Conservation (phyloP, 169 alveolate species). For the Plasmodium sp. region DNA sequence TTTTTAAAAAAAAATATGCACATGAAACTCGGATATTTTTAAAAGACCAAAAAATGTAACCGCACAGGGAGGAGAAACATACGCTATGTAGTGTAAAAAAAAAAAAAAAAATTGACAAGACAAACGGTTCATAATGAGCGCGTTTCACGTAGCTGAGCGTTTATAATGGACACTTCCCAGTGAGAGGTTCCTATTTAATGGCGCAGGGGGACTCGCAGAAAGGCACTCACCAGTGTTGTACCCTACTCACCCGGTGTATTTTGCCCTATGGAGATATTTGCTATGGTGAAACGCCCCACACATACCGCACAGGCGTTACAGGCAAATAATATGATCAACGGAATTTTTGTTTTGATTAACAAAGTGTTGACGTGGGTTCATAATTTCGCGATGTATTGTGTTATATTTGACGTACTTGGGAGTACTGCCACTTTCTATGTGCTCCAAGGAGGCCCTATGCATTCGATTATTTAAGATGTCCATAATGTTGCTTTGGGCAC, state of each 20-base stretch:
- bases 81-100: background rate
- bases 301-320: background rate
- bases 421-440: constrained; percentile 1
- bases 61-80: background rate
- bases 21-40: background rate
- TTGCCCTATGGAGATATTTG: background rate
- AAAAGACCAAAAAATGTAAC: background rate
- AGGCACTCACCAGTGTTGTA: background rate
- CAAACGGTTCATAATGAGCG: background rate
- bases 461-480: constrained; percentile 29
- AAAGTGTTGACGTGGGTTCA: constrained; percentile 60
- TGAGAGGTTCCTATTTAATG: background rate
- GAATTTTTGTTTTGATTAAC: constrained; percentile 31
- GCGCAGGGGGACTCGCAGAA: background rate
- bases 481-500: constrained; percentile 22
- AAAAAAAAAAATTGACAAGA: background rate
- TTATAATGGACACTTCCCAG: background rate
- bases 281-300: background rate
- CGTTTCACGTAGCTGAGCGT: background rate
- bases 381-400: constrained; percentile 59
- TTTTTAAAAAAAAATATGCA: background rate
- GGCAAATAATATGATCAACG: constrained; percentile 65
- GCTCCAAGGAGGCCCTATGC: constrained; percentile 17
- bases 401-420: constrained; percentile 68
- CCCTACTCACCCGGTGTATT: background rate